phyloP scores from a whole-genome alignment of 176 grass and related monocot species.

The Oryza meyeriana region DNA sequence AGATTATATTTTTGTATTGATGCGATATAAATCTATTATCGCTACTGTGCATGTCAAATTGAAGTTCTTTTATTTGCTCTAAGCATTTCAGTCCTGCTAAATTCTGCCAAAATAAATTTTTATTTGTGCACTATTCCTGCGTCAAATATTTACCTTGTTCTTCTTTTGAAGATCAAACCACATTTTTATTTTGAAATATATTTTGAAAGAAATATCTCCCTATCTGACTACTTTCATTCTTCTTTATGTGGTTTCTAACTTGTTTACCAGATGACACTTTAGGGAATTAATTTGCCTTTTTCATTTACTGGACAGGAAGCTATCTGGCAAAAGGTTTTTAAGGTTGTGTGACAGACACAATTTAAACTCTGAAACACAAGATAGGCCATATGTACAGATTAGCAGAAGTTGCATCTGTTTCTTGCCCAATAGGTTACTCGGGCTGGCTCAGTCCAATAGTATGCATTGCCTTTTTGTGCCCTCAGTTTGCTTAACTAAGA shows the following conservation, averaged over 20 bases:
- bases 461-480: background rate
- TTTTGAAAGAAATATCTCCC: background rate
- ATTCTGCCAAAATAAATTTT: background rate
- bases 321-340: slow-evolving; percentile 92
- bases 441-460: background rate
- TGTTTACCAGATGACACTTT: slow-evolving; percentile 73
- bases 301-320: slow-evolving; percentile 88
- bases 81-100: background rate
- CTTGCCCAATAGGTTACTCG: background rate
- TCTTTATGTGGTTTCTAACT: slow-evolving; percentile 26
- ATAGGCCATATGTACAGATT: background rate
- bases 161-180: background rate
- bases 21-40: background rate
- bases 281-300: slow-evolving; percentile 93
- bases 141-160: background rate
- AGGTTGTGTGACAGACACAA: slow-evolving; percentile 44
- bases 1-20: background rate
- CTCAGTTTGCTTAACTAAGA: too few relatives aligned
- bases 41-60: background rate
- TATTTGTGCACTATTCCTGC: background rate
- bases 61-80: background rate
- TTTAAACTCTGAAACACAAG: slow-evolving; percentile 1
- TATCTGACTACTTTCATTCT: background rate
- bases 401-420: background rate
- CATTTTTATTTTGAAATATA: too few relatives aligned